A percentile compares a stretch with the other conserved stretches of the same genome.
These are phyloP conservation scores for Penicillium mononematosum DNA, from an alignment of 495 filamentous ascomycete genomes.

Conservation along the genomic window DNA sequence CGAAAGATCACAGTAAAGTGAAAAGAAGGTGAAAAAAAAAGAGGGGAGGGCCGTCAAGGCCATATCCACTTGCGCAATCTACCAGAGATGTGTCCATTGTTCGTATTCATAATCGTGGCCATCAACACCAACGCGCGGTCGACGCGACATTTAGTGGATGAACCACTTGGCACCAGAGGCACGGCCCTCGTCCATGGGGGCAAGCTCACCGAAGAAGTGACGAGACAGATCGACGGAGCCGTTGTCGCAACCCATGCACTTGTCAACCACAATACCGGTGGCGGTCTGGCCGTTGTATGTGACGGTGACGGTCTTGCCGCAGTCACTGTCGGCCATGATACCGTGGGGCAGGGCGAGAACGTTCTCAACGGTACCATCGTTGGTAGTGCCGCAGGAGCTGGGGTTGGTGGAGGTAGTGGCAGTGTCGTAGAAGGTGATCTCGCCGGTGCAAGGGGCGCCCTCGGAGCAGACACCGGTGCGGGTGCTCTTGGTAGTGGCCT, in stretches of 20 bases:
- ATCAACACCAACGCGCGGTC: slow-evolving; percentile 19
- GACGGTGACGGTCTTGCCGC: slow-evolving; percentile 66
- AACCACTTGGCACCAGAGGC: slow-evolving; percentile 37
- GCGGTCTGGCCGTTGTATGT: slow-evolving; percentile 52
- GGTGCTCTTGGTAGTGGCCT: slow-evolving; percentile 24
- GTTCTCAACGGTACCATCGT: slow-evolving; percentile 41
- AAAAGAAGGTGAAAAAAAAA: not conserved
- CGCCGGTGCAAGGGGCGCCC: slow-evolving; percentile 38
- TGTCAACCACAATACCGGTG: slow-evolving; percentile 63
- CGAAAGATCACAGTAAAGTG: not conserved
- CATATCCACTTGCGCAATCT: slow-evolving; percentile 20
- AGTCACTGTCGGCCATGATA: slow-evolving; percentile 62
- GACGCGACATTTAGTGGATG: slow-evolving; percentile 34
- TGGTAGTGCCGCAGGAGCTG: slow-evolving; percentile 47
- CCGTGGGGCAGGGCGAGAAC: slow-evolving; percentile 47
- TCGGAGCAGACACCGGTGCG: slow-evolving; percentile 37
- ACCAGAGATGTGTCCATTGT: slow-evolving; percentile 24
- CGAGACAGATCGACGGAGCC: slow-evolving; percentile 48
- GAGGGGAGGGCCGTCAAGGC: slow-evolving; percentile 11
- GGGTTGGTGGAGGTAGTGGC: slow-evolving; percentile 35
- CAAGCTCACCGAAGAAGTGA: slow-evolving; percentile 41
- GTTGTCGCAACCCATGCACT: slow-evolving; percentile 67
- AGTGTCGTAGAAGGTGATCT: slow-evolving; percentile 51
- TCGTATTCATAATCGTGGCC: not conserved
- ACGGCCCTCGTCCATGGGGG: slow-evolving; percentile 31